These are phyloP conservation scores for Fusarium sp. DNA, from an alignment of 2,329 filamentous ascomycete species.

Conservation along the genomic window DNA sequence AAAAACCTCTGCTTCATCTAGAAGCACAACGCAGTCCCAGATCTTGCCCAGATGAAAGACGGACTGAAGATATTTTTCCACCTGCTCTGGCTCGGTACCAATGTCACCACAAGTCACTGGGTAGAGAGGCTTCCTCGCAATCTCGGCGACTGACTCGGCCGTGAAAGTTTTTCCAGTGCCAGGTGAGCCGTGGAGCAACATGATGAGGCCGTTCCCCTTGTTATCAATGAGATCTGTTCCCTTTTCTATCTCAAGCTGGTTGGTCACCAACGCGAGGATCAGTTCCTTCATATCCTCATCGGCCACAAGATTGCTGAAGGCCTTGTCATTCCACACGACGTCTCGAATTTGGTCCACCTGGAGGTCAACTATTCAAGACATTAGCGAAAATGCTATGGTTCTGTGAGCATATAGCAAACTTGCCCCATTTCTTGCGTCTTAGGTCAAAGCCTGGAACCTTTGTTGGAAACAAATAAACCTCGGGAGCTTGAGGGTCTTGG, in stretches of 20 bases:
- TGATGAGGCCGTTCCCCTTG: neutral
- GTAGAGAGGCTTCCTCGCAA: conserved; percentile 13
- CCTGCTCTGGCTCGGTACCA: conserved; percentile 8
- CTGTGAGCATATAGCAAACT: accelerated
- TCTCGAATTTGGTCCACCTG: conserved; percentile 9
- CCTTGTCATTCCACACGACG: neutral
- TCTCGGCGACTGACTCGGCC: conserved; percentile 16
- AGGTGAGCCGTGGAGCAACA: neutral
- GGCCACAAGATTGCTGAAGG: neutral
- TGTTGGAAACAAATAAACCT: conserved; percentile 12
- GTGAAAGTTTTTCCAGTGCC: conserved; percentile 23
- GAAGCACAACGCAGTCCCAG: neutral
- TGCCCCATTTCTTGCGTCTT: conserved; percentile 16
- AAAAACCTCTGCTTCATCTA: conserved; percentile 24
- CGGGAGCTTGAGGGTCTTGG: neutral
- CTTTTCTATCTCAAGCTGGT: conserved; percentile 11
- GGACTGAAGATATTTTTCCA: neutral
- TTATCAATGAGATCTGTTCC: neutral
- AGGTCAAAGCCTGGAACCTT: conserved; percentile 6
- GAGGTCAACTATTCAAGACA: neutral
- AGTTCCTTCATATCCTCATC: conserved; percentile 18
- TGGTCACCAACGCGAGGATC: conserved; percentile 5
- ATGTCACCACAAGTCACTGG: conserved; percentile 21
- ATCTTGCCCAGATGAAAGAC: neutral
- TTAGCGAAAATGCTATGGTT: neutral